phyloP scores from a whole-genome alignment of 2,329 filamentous ascomycete genomes.

The Diaporthe sp. region DNA sequence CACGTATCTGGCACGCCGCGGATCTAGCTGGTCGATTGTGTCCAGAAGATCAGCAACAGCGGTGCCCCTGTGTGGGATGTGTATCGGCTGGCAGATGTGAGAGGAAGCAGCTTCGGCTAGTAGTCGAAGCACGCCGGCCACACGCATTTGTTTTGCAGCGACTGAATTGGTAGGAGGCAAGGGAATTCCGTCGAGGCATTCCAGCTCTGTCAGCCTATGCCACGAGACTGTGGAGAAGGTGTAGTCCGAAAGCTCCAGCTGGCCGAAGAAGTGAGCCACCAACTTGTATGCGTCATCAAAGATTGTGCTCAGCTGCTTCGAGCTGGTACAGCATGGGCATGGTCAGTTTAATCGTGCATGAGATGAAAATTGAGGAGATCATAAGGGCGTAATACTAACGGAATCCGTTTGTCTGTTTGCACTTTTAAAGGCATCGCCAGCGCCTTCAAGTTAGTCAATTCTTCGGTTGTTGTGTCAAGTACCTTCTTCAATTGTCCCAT shows the following conservation, averaged over 20 bases:
- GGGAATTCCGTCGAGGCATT: not conserved
- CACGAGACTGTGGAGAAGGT: not conserved
- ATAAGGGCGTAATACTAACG: not conserved
- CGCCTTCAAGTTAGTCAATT: not conserved
- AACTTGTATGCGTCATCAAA: not conserved
- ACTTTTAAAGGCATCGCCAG: not conserved
- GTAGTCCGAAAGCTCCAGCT: not conserved
- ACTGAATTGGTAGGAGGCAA: not conserved
- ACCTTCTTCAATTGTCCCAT: not conserved
- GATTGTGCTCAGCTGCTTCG: not conserved
- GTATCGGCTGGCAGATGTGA: not conserved
- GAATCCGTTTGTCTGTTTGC: not conserved
- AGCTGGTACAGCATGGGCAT: not conserved
- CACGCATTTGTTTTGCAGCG: not conserved
- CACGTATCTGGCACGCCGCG: not conserved
- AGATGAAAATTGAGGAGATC: not conserved
- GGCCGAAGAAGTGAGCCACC: not conserved
- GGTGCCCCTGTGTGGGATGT: not conserved
- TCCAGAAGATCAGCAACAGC: not conserved
- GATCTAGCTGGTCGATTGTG: not conserved
- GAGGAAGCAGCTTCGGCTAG: not conserved
- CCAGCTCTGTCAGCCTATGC: not conserved
- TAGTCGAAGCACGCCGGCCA: not conserved
- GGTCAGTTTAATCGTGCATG: not conserved
- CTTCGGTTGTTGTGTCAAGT: not conserved